Evolutionary conservation across 2,329 filamentous ascomycete species (phyloP).

Genomic region (Salinomyces thailandicus): DNA sequence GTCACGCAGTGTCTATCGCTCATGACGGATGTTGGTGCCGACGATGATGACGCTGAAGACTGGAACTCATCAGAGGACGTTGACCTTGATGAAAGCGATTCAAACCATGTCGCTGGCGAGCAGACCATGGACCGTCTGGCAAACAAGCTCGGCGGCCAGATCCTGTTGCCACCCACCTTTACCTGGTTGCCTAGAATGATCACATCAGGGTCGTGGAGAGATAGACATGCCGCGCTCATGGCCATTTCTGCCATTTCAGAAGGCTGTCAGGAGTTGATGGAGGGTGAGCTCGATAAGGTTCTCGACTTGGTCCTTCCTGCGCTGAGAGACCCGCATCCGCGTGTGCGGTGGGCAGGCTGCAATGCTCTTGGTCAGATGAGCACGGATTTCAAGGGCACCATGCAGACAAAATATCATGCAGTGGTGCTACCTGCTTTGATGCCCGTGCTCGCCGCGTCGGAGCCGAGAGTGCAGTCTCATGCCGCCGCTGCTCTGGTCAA

Average conservation of each 20-base stretch:
- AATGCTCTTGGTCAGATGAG: constrained; percentile 99
- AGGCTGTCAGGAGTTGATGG: constrained; percentile 90
- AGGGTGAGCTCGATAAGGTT: constrained; percentile 86
- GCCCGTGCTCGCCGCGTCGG: constrained; percentile 77
- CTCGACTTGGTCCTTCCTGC: constrained; percentile 90
- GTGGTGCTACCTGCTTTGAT: constrained; percentile 83
- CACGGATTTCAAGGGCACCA: constrained; percentile 93
- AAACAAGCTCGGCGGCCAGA: constrained; percentile 90
- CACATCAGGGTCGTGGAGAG: constrained; percentile 85
- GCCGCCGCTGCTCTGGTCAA: constrained; percentile 96
- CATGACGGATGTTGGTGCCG: constrained; percentile 92
- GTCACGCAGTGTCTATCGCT: constrained; percentile 94
- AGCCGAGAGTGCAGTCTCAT: constrained; percentile 91
- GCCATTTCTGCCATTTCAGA: constrained; percentile 98
- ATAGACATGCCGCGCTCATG: constrained; percentile 94
- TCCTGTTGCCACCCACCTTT: constrained; percentile 88
- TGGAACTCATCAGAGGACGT: constrained; percentile 93
- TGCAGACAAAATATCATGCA: constrained; percentile 93
- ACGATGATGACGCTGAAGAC: constrained; percentile 88
- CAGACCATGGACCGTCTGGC: constrained; percentile 97
- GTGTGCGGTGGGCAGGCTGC: constrained; percentile 93
- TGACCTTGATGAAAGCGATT: constrained; percentile 89
- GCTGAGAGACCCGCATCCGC: constrained; percentile 77
- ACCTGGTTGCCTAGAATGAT: constrained; percentile 97
- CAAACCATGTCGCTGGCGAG: constrained; percentile 94